Conservation (phyloP, 345 rosid species). For the Populus euphratica region DNA sequence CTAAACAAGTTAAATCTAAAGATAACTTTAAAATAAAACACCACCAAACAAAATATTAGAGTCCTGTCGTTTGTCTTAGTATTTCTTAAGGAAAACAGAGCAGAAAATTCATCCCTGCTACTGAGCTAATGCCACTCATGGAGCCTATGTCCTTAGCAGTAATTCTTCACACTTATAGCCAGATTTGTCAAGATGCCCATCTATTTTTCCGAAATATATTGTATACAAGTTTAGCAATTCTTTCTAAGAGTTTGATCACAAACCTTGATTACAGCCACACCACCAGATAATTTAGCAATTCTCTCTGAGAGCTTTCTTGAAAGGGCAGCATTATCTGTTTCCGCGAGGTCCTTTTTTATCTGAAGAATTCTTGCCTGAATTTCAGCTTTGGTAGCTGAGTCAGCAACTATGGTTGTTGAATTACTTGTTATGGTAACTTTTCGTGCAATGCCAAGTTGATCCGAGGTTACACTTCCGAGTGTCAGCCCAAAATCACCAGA, state of each 20-base stretch:
- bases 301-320: conserved; percentile 72
- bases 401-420: conserved; percentile 81
- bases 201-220: not conserved
- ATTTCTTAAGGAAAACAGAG: not conserved
- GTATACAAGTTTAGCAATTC: not conserved
- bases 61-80: not conserved
- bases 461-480: conserved; percentile 65
- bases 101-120: not conserved
- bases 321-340: conserved; percentile 54
- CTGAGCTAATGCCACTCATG: not conserved
- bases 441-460: conserved; percentile 82
- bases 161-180: not conserved
- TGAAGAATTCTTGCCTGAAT: conserved; percentile 79
- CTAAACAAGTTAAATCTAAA: not conserved
- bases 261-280: conserved; percentile 91
- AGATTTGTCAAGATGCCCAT: not conserved
- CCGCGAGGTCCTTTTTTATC: conserved; percentile 88
- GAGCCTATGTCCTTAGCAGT: not conserved
- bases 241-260: conserved; percentile 5
- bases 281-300: conserved; percentile 84
- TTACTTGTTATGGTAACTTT: conserved; percentile 63
- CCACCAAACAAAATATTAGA: not conserved
- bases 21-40: not conserved
- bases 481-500: conserved; percentile 67
- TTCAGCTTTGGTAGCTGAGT: conserved; percentile 82